Percentiles rank a stretch among this genome's conserved stretches.
phyloP scores from a whole-genome alignment of 352 stramenopile species.

The Globisporangium spiculum region DNA sequence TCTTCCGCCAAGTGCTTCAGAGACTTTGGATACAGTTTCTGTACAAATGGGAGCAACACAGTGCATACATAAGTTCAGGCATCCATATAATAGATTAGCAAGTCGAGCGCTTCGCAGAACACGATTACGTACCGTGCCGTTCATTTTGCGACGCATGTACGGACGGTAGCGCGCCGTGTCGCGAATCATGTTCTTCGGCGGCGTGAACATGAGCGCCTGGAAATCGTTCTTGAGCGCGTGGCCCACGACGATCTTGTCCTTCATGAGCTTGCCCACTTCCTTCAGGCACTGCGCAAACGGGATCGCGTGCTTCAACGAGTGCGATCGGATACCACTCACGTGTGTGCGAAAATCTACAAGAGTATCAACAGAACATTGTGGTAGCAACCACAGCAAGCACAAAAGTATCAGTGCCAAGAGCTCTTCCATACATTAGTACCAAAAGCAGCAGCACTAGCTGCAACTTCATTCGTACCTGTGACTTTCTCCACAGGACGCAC shows the following conservation, averaged over 20 bases:
- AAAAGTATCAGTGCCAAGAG: background rate
- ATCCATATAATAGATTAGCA: background rate
- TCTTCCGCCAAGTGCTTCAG: slow-evolving; percentile 75
- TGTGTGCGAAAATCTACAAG: slow-evolving; percentile 75
- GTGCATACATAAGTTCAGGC: background rate
- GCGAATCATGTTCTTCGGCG: slow-evolving; percentile 72
- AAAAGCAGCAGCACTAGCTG: too few relatives aligned
- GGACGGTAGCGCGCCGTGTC: slow-evolving; percentile 82
- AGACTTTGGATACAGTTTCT: slow-evolving; percentile 87
- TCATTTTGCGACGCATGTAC: slow-evolving; percentile 86
- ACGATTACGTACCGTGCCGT: slow-evolving; percentile 60
- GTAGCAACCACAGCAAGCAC: background rate
- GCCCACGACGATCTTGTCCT: slow-evolving; percentile 82
- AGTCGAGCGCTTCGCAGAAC: background rate
- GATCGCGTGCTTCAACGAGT: slow-evolving; percentile 68
- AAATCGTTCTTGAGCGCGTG: slow-evolving; percentile 87
- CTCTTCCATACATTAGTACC: background rate
- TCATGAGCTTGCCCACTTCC: slow-evolving; percentile 75
- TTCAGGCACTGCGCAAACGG: slow-evolving; percentile 79
- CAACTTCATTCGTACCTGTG: slow-evolving; percentile 34
- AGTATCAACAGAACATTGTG: background rate
- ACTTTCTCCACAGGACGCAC: slow-evolving; percentile 82
- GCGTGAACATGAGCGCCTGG: slow-evolving; percentile 83
- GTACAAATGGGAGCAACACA: slow-evolving; percentile 2
- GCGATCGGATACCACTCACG: slow-evolving; percentile 79